Percentiles rank a stretch among this genome's conserved stretches.
Conservation (phyloP, 768 basidiomycete genomes). For the Strobilomyces echinocephalus region DNA sequence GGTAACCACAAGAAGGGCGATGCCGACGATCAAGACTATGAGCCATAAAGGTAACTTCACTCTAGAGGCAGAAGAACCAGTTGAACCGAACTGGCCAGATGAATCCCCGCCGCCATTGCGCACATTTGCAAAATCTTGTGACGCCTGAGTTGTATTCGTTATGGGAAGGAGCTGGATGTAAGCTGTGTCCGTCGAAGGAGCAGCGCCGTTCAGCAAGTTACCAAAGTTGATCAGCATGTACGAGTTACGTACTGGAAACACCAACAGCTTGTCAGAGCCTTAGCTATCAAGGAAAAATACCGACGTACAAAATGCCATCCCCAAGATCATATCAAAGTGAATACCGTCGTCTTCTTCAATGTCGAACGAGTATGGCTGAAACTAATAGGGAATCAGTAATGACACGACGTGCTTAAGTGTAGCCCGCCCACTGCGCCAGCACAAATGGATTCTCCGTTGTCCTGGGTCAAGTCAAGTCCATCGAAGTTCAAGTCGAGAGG, state of each 20-base stretch:
- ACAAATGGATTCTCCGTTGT: constrained; percentile 29
- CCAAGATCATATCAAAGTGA: constrained; percentile 59
- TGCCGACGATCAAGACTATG: constrained; percentile 16
- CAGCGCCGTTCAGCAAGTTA: constrained; percentile 46
- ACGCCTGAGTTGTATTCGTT: constrained; percentile 44
- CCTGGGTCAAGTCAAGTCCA: constrained; percentile 5
- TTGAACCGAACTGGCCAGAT: constrained; percentile 38
- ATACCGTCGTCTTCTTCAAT: constrained; percentile 22
- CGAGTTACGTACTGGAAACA: constrained; percentile 53
- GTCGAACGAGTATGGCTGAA: constrained; percentile 61
- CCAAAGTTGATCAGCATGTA: constrained; percentile 65
- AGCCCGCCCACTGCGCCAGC: constrained; percentile 40
- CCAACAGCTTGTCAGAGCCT: neutral
- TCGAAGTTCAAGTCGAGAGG: constrained; percentile 53
- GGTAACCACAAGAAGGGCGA: constrained; percentile 5
- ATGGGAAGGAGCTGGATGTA: constrained; percentile 61
- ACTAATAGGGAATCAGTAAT: constrained; percentile 35
- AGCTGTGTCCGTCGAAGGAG: constrained; percentile 37
- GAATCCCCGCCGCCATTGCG: constrained; percentile 10
- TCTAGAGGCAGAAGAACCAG: constrained; percentile 28
- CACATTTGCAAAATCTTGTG: constrained; percentile 11
- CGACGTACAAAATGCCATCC: constrained; percentile 60
- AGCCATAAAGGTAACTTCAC: constrained; percentile 3
- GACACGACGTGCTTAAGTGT: neutral
- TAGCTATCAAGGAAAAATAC: neutral